Percentiles rank a stretch among this genome's conserved stretches.
These are phyloP conservation scores for Fusarium albidum DNA, from an alignment of 2,329 filamentous ascomycete species.

Conservation along the genomic window DNA sequence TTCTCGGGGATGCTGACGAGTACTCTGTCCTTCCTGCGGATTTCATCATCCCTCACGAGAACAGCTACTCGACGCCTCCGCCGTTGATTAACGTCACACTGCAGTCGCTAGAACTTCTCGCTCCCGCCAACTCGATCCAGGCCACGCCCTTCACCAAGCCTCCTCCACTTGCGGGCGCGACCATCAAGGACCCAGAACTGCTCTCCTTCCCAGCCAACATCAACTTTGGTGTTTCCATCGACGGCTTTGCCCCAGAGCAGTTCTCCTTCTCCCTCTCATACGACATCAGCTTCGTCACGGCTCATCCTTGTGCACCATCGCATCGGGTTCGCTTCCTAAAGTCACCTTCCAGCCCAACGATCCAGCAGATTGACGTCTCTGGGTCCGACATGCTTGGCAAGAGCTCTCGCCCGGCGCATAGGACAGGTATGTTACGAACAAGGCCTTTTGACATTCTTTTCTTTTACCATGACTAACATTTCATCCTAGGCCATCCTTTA, in stretches of 20 bases:
- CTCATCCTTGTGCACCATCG: slow-evolving; percentile 69
- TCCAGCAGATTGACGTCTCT: slow-evolving; percentile 63
- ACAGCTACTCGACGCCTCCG: slow-evolving; percentile 57
- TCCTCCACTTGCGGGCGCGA: slow-evolving; percentile 13
- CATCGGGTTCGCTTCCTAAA: slow-evolving; percentile 65
- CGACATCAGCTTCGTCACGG: slow-evolving; percentile 72
- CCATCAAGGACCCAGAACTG: slow-evolving; percentile 42
- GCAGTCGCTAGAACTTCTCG: slow-evolving; percentile 58
- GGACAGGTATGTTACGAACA: slow-evolving; percentile 53
- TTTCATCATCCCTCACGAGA: slow-evolving; percentile 69
- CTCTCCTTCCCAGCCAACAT: slow-evolving; percentile 47
- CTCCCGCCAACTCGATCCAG: slow-evolving; percentile 53
- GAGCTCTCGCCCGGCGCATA: slow-evolving; percentile 55
- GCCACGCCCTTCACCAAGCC: slow-evolving; percentile 53
- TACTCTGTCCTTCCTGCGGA: slow-evolving; percentile 65
- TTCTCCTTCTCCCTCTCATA: slow-evolving; percentile 58
- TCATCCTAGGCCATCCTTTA: slow-evolving; percentile 62
- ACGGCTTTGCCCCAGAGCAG: slow-evolving; percentile 51
- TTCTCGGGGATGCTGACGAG: slow-evolving; percentile 65
- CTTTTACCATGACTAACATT: slow-evolving; percentile 23
- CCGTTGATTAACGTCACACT: slow-evolving; percentile 59
- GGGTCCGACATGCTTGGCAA: slow-evolving; percentile 54
- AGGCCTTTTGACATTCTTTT: too few species aligned
- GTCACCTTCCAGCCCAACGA: slow-evolving; percentile 66
- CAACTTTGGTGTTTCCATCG: slow-evolving; percentile 47